Base-by-base conservation (phyloP, 2,329 filamentous ascomycete species). In the Colletotrichum destructivum region DNA sequence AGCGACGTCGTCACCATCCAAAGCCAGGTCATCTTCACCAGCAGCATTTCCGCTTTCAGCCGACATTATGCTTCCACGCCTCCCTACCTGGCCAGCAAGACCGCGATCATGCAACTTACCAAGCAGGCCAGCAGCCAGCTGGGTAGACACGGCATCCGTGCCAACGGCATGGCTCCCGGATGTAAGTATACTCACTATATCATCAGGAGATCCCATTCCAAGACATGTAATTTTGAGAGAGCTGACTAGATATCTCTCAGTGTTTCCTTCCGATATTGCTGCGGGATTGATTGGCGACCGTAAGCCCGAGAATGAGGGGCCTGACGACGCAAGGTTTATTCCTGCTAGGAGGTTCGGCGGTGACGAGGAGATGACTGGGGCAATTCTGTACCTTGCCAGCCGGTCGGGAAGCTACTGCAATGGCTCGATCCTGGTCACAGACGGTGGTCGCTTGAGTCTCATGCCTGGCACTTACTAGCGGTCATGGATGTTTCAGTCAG, bases 71-170 rank as follows among this genome's bases (percentile, higher is more conserved):
- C 89, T 74, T 87, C 89, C 21, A 87, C 92, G 75, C 92, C 92
- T 75, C 86, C 88, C 1, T 94, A 94, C 80, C 90, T 91, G 72
- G 86, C 88, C 0, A 90, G 88, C 75, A 94, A 95, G 80, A 91
- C 88, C 0, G 92, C 90, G 0, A 87, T 91, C 0, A 85, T 90
- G 16, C 91, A 94, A 64, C 77, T 94, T 38, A 90, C 88, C 7
- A 91, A 91, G 75, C 88, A 87, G 8, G 88, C 88, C 31, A 89
- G 91, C 67, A 83, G 85, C 2, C 85, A 90, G 66, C 79, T 90
- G 4, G 81, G 85, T n/a, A 81, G 84, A 1, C 88, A 87, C 75
- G 89, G 88, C 2, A 90, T 91, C 66, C 81, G 88, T 2, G 88
- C 90, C 52, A 90, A 85, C 7, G 82, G 82, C 0, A 81, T 84